A percentile compares a stretch with the other conserved stretches of the same genome.
phyloP scores from a whole-genome alignment of 257 asterid species.

The Apocynum venetum region DNA sequence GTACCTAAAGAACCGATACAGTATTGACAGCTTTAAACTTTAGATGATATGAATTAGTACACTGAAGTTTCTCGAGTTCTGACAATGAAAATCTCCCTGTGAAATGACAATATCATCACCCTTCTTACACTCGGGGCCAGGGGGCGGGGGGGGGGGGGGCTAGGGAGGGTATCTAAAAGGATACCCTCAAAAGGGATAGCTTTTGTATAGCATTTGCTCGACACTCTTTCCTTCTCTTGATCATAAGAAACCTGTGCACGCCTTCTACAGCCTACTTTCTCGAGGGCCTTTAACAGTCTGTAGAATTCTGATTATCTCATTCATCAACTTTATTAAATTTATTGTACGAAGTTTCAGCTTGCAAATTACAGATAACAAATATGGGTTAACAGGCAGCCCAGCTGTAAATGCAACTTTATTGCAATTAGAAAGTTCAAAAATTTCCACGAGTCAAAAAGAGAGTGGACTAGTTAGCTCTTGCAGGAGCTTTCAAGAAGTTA shows the following conservation, averaged over 20 bases:
- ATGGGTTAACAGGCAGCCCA: too few species aligned
- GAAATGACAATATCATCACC: conserved; percentile 1
- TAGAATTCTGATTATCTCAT: not conserved
- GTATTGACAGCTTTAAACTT: not conserved
- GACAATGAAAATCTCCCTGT: not conserved
- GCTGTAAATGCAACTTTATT: not conserved
- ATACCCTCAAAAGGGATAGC: not conserved
- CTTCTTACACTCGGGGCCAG: not conserved
- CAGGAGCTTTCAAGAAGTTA: not conserved
- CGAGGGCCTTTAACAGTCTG: not conserved
- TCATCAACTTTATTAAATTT: not conserved
- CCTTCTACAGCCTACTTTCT: conserved; percentile 6
- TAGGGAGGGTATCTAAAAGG: not conserved
- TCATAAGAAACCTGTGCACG: conserved; percentile 14
- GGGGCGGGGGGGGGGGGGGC: not conserved
- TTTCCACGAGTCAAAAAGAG: not conserved
- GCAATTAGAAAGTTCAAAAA: not conserved
- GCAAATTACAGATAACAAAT: too few species aligned
- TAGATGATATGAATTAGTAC: not conserved
- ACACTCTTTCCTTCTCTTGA: conserved; percentile 8
- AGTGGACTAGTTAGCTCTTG: not conserved
- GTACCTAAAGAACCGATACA: not conserved
- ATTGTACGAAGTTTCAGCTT: not conserved
- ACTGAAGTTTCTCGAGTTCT: not conserved
- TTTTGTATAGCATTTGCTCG: conserved; percentile 6